Evolutionary conservation across 805 yeast species (phyloP), one percentile per base, ranked within the genome.

Genomic region (Kazachstania taianensis): DNA sequence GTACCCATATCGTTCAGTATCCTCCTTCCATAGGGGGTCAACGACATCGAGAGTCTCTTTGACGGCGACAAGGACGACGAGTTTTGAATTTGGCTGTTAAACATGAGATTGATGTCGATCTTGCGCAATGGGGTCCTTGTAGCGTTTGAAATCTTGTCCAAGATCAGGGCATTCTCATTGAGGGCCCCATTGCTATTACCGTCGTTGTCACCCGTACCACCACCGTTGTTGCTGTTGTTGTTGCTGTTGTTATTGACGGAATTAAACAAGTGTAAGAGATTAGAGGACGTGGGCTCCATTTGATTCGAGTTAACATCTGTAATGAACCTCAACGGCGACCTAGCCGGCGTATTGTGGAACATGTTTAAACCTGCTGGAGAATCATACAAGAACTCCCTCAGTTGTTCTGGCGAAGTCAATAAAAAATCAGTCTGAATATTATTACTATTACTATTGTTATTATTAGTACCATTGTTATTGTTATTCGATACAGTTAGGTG

Each of bases 21-120:
- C 27, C 46, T 48, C 33, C 55, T 53, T n/a, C 59, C 60, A 35
- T 50, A 57, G 7, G 61, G 61, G 4, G 61, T 55, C 36, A 55
- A 38, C 5, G 59, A 52, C 36, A 53, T 37, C 10, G 54, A 40
- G 10, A 49, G 35, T 33, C 44, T 42, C 37, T 52, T 53, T 6
- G 57, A 48, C 3, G 62, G 62, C n/a, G 61, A 55, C 3, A 49
- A 33, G 5, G 56, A 39, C 3, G 44, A 42, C 4, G 45, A 38
- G 40, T 42, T 32, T 28, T 45, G 46, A 12, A 22, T 32, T 12
- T 51, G 39, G n/a, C n/a, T n/a, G 39, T 52, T 53, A 40, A 55
- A 57, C 60, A 57, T 53, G 10, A 57, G 40, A 33, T 57, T 57
- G 20, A 55, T 39, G 38, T 57, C 62, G 26, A 57, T 46, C 37